These are phyloP conservation scores for Epicoccum sorghinum DNA, from an alignment of 2,329 filamentous ascomycete genomes.

Conservation along the genomic window DNA sequence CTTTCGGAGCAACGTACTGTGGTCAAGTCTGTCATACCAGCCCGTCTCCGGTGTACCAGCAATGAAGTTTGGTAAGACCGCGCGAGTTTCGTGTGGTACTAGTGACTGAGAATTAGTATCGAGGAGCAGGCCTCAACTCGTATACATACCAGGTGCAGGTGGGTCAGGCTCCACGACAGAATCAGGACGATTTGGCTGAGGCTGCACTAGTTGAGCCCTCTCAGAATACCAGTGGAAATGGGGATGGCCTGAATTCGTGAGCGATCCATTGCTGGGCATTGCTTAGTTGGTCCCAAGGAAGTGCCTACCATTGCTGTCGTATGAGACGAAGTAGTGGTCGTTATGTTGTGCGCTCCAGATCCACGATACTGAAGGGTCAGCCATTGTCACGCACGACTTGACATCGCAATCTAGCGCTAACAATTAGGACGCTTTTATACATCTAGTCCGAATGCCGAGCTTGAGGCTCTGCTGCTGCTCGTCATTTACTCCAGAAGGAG, in stretches of 20 bases:
- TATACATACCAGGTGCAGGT: neutral
- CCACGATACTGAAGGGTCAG: neutral
- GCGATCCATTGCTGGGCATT: too few relatives aligned
- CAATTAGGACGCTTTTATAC: neutral
- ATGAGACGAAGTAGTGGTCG: neutral
- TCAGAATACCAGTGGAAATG: too few relatives aligned
- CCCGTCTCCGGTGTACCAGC: neutral
- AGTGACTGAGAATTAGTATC: too few relatives aligned
- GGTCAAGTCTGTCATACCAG: conserved; percentile 16
- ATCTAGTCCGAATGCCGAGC: neutral
- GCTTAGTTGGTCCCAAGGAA: too few relatives aligned
- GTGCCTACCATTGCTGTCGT: neutral
- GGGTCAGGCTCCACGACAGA: neutral
- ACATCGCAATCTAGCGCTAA: neutral
- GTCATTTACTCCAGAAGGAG: neutral
- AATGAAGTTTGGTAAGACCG: neutral
- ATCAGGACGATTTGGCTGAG: neutral
- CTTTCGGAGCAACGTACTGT: neutral
- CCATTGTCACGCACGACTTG: neutral
- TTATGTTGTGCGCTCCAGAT: neutral
- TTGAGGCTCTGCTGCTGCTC: neutral
- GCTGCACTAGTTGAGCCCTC: too few relatives aligned
- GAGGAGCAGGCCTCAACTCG: too few relatives aligned
- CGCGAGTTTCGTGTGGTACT: neutral
- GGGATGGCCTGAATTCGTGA: too few relatives aligned